These are phyloP conservation scores for Tetracentron sinense DNA, from an alignment of 164 flowering plant species.

Conservation along the genomic window DNA sequence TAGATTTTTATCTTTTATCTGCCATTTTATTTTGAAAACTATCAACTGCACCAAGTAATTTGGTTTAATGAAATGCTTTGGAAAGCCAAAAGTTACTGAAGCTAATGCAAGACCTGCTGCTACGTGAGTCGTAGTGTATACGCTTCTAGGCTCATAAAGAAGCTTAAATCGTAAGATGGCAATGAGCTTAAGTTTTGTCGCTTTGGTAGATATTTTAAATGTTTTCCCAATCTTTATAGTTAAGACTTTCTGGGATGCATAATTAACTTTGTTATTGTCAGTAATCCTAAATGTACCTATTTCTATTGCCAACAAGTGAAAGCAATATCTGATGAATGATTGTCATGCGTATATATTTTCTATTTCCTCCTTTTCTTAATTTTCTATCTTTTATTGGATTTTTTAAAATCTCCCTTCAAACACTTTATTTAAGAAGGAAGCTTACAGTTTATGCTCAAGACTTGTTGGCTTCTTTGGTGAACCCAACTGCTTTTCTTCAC, in stretches of 20 bases:
- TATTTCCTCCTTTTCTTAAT: neutral
- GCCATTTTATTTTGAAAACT: neutral
- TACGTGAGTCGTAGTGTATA: too few relatives aligned
- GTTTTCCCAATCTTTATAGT: neutral
- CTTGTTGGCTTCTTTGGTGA: neutral
- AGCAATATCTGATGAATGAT: neutral
- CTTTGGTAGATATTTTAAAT: too few relatives aligned
- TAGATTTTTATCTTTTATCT: neutral
- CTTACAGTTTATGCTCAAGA: too few relatives aligned
- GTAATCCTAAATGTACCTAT: neutral
- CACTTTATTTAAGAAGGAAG: too few relatives aligned
- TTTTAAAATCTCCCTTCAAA: too few relatives aligned
- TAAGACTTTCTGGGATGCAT: neutral
- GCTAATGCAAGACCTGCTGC: too few relatives aligned
- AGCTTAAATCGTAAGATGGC: too few relatives aligned
- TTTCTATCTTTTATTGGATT: too few relatives aligned
- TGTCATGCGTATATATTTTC: neutral
- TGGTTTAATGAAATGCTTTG: too few relatives aligned
- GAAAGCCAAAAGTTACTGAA: too few relatives aligned
- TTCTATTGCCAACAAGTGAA: neutral
- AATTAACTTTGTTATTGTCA: neutral
- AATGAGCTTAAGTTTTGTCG: too few relatives aligned
- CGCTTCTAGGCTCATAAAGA: too few relatives aligned
- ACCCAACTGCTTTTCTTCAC: neutral
- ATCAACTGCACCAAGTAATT: neutral